A percentile compares a stretch with the other conserved stretches of the same genome.
Evolutionary conservation across 2,329 filamentous ascomycete genomes (phyloP).

Genomic region (Penicillium sp.): DNA sequence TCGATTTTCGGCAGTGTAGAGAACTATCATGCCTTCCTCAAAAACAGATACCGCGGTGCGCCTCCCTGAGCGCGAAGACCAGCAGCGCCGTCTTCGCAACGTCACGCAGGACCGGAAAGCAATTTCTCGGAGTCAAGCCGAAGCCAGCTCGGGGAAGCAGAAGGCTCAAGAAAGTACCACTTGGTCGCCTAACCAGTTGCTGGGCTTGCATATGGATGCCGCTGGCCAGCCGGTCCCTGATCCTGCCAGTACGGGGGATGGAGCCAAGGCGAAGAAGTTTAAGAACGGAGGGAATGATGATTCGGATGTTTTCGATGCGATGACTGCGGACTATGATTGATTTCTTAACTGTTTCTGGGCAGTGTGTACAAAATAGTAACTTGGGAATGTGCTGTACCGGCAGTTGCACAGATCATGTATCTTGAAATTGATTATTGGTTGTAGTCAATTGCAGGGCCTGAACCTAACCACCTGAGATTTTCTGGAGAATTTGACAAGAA

Average conservation of each 20-base stretch:
- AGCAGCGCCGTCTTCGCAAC: constrained; percentile 20
- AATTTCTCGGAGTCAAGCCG: constrained; percentile 2
- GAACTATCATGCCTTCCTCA: constrained; percentile 25
- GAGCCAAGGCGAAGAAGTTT: constrained; percentile 13
- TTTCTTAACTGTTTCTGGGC: constrained; percentile 1
- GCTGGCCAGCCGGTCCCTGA: constrained; percentile 33
- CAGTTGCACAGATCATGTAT: too few species aligned
- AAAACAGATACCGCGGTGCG: constrained; percentile 25
- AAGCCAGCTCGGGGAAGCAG: constrained; percentile 6
- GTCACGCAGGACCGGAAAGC: constrained; percentile 23
- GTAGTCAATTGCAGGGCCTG: too few species aligned
- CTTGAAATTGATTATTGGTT: too few species aligned
- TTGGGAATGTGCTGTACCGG: constrained; percentile 1
- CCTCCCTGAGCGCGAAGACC: constrained; percentile 18
- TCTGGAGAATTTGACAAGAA: too few species aligned
- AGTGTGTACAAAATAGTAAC: not conserved
- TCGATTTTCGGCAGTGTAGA: not conserved
- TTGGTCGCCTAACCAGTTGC: constrained; percentile 27
- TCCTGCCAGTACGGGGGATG: constrained; percentile 14
- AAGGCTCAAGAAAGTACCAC: constrained; percentile 8
- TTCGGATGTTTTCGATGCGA: constrained; percentile 29
- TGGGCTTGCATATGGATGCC: constrained; percentile 29
- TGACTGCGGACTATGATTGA: constrained; percentile 29
- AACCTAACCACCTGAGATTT: too few species aligned
- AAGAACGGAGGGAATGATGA: constrained; percentile 17